Conservation (phyloP, 257 asterid genomes). For the Forsythia viridissima region DNA sequence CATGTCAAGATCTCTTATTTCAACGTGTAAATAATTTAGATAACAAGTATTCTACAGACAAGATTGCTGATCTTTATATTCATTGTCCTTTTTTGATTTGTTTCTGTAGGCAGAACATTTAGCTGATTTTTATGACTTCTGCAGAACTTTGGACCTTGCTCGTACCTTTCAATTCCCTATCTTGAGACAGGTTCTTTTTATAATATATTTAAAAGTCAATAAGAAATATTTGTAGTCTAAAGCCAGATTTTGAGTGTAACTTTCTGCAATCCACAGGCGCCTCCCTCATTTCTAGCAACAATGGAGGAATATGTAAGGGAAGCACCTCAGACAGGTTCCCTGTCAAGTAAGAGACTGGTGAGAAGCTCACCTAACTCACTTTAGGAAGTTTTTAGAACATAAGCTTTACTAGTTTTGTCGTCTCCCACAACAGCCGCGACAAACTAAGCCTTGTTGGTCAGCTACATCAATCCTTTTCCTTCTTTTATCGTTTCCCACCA, state of each 20-base stretch:
- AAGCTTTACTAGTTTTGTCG: not conserved
- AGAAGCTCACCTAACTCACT: slow-evolving; percentile 16
- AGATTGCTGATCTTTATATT: slow-evolving; percentile 11
- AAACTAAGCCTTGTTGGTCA: no score
- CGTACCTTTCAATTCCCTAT: slow-evolving; percentile 79
- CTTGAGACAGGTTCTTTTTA: slow-evolving; percentile 59
- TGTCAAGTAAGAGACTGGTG: slow-evolving; percentile 56
- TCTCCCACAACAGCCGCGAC: not conserved
- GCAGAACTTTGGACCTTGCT: slow-evolving; percentile 75
- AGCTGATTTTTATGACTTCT: slow-evolving; percentile 75
- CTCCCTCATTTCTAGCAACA: slow-evolving; percentile 85
- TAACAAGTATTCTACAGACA: not conserved
- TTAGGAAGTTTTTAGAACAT: not conserved
- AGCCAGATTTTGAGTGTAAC: not conserved
- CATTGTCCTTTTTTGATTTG: not conserved
- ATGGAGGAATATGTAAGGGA: slow-evolving; percentile 92
- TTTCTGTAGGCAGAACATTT: slow-evolving; percentile 69
- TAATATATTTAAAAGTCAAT: not conserved
- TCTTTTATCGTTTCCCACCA: no score
- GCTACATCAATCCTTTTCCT: no score
- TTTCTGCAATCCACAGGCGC: slow-evolving; percentile 57
- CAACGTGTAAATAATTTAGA: not conserved
- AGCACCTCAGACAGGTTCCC: slow-evolving; percentile 64
- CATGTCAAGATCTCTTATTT: not conserved
- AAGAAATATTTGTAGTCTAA: not conserved